phyloP scores from a whole-genome alignment of 352 stramenopile species.

The Pythium aristosporum region DNA sequence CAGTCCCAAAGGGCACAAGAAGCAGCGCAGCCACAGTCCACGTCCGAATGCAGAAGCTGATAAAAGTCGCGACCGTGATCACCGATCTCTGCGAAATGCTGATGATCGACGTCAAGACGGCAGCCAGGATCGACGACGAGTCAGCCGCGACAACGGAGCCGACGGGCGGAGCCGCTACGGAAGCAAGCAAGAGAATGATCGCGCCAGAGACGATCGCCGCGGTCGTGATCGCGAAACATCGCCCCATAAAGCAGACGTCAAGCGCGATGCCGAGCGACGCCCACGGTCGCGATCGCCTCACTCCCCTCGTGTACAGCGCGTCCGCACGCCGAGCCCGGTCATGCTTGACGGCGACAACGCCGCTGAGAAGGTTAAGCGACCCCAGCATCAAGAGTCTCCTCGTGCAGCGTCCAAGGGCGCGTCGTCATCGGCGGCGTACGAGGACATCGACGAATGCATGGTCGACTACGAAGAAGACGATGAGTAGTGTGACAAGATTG shows the following conservation, averaged over 20 bases:
- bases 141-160: neutral
- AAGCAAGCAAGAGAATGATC: neutral
- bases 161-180: conserved; percentile 7
- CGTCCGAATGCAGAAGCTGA: neutral
- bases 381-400: conserved; percentile 4
- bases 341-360: conserved; percentile 1
- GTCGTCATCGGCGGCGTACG: conserved; percentile 25
- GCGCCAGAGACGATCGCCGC: conserved; percentile 6
- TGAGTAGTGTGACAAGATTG: conserved; percentile 27
- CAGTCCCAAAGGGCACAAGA: conserved; percentile 8
- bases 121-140: conserved; percentile 1
- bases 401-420: conserved; percentile 1
- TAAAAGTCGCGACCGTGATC: neutral
- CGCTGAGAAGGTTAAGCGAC: neutral
- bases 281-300: conserved; percentile 43
- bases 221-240: neutral
- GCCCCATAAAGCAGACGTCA: neutral
- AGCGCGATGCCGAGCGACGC: conserved; percentile 12
- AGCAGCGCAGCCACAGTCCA: conserved; percentile 15
- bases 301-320: conserved; percentile 13
- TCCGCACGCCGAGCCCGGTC: conserved; percentile 22
- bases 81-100: conserved; percentile 1
- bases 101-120: conserved; percentile 8
- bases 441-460: conserved; percentile 75
- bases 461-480: conserved; percentile 86